These are phyloP conservation scores for Tilletia horrida DNA, from an alignment of 1,284 basidiomycete species.

Conservation along the genomic window DNA sequence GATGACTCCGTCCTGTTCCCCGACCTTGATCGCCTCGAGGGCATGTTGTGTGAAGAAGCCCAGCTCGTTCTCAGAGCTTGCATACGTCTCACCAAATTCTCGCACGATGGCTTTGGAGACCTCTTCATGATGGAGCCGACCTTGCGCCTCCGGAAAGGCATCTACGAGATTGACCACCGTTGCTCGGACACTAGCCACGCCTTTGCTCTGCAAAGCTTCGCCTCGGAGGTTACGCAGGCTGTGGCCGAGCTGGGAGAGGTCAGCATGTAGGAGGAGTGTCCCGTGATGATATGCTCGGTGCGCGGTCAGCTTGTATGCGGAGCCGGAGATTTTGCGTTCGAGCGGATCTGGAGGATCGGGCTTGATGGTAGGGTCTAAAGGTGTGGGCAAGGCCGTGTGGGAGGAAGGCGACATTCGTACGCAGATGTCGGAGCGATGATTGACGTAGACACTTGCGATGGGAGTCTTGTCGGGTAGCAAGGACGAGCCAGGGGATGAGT, in stretches of 20 bases:
- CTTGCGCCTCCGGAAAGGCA: constrained; percentile 55
- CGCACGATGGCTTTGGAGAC: constrained; percentile 71
- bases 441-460: constrained; percentile 60
- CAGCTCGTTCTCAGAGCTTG: constrained; percentile 14
- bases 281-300: constrained; percentile 94
- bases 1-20: not conserved
- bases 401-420: constrained; percentile 57
- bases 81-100: constrained; percentile 70
- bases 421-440: constrained; percentile 76
- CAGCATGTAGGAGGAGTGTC: constrained; percentile 79
- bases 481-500: not conserved
- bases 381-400: constrained; percentile 60
- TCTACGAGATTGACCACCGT: constrained; percentile 79
- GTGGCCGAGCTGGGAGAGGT: constrained; percentile 37
- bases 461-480: not conserved
- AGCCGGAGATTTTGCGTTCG: constrained; percentile 77
- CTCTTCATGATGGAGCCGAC: constrained; percentile 63
- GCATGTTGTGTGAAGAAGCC: constrained; percentile 17
- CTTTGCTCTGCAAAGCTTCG: constrained; percentile 70
- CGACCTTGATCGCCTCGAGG: constrained; percentile 5
- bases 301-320: constrained; percentile 92
- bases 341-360: constrained; percentile 9
- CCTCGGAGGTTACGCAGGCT: constrained; percentile 66
- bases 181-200: constrained; percentile 85
- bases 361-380: not conserved